Conservation (phyloP, 83 land plant genomes). For the Isoetes engelmannii region DNA sequence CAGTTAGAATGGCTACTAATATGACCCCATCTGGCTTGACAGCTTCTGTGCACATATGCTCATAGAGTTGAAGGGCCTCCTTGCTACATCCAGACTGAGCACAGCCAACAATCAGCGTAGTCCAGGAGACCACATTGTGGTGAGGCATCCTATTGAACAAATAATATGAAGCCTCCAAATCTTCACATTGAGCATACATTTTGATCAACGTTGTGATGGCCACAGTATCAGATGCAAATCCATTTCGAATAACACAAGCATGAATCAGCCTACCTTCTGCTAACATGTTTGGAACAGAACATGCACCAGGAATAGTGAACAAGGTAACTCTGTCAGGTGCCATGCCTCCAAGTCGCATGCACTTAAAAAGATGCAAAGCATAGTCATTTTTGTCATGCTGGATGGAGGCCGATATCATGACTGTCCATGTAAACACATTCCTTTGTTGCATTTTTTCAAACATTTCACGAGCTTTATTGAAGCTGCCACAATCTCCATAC, state of each 20-base stretch:
- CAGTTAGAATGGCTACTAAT: neutral
- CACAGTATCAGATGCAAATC: neutral
- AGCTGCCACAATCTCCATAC: neutral
- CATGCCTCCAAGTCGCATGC: neutral
- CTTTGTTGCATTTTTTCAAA: constrained; percentile 1
- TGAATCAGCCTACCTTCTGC: neutral
- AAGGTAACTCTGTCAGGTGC: neutral
- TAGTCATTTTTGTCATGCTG: neutral
- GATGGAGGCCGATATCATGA: neutral
- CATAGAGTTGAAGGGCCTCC: neutral
- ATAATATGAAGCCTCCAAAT: neutral
- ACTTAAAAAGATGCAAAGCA: neutral
- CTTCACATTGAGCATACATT: neutral
- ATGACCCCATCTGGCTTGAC: neutral
- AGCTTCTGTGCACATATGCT: neutral
- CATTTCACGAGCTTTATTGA: neutral
- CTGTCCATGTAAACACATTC: neutral
- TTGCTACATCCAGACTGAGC: neutral
- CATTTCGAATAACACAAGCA: neutral
- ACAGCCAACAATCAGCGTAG: neutral
- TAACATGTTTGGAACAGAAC: neutral
- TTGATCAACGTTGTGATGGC: neutral
- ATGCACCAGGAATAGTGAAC: constrained; percentile 1
- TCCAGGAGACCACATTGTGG: neutral
- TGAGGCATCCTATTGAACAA: neutral